Evolutionary conservation across 2,329 filamentous ascomycete genomes (phyloP).

Genomic region (Clarireedia paspali): DNA sequence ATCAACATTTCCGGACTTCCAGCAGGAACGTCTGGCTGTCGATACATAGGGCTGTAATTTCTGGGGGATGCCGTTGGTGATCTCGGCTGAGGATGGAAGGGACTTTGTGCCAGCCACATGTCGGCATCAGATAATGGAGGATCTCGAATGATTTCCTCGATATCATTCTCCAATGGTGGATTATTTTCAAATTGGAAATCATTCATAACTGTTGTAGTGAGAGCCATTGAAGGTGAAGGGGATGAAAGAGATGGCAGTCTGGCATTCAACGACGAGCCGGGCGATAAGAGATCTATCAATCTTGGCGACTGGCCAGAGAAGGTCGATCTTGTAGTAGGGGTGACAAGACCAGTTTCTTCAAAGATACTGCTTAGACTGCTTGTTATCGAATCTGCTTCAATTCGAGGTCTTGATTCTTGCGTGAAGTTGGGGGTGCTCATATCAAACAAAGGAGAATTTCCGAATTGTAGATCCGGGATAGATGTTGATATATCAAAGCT

Average conservation of each 20-base stretch:
- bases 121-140: conserved; percentile 20
- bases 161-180: conserved; percentile 36
- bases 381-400: conserved; percentile 30
- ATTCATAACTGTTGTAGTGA: conserved; percentile 18
- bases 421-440: conserved; percentile 26
- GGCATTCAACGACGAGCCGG: conserved; percentile 39
- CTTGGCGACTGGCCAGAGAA: conserved; percentile 40
- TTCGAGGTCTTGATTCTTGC: conserved; percentile 22
- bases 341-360: conserved; percentile 28
- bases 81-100: conserved; percentile 18
- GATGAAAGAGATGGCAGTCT: conserved; percentile 12
- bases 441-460: conserved; percentile 26
- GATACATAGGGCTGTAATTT: conserved; percentile 30
- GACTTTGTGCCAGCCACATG: conserved; percentile 22
- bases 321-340: conserved; percentile 24
- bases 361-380: conserved; percentile 32
- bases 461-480: conserved; percentile 21
- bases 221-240: conserved; percentile 17
- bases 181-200: conserved; percentile 21
- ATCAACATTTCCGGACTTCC: conserved; percentile 54
- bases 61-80: conserved; percentile 16
- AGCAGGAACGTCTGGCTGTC: conserved; percentile 40
- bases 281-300: conserved; percentile 39
- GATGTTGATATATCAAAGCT: conserved; percentile 5
- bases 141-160: conserved; percentile 47